These are phyloP conservation scores for Coniochaeta sp. DNA, from an alignment of 2,329 filamentous ascomycete species.

Conservation along the genomic window DNA sequence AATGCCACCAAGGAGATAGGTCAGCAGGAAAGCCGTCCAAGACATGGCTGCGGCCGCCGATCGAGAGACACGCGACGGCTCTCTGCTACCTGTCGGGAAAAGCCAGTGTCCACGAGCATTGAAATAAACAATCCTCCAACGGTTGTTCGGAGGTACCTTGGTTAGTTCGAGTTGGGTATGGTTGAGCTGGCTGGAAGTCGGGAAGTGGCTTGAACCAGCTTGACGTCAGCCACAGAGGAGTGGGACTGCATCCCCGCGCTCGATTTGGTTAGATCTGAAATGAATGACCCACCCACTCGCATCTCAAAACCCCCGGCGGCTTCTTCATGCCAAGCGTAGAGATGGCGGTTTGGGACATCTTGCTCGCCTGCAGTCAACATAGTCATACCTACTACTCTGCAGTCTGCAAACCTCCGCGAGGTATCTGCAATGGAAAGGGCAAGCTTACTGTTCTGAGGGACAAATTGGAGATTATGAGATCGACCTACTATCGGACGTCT, in stretches of 20 bases:
- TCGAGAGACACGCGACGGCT: background rate
- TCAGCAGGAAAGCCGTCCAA: constrained; percentile 55
- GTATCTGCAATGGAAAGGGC: no score
- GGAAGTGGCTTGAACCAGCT: background rate
- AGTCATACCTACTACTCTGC: no score
- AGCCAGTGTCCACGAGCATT: background rate
- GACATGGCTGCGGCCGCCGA: constrained; percentile 31
- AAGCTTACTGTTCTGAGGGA: no score
- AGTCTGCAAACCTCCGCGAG: no score
- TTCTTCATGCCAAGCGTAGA: no score
- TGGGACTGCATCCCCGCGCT: background rate
- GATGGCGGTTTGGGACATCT: no score
- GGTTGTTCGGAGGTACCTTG: background rate
- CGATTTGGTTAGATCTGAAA: background rate
- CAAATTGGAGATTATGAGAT: no score
- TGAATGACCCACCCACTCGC: no score
- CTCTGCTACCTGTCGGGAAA: constrained; percentile 2
- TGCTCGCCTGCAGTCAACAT: no score
- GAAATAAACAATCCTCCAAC: background rate
- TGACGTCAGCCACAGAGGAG: constrained; percentile 1
- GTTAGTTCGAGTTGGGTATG: background rate
- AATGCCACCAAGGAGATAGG: constrained; percentile 79
- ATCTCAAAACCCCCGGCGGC: no score
- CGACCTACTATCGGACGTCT: no score
- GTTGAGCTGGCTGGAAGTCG: background rate